Evolutionary conservation across 1,139 yeast genomes (phyloP).

Genomic region (Hansenula sp.): DNA sequence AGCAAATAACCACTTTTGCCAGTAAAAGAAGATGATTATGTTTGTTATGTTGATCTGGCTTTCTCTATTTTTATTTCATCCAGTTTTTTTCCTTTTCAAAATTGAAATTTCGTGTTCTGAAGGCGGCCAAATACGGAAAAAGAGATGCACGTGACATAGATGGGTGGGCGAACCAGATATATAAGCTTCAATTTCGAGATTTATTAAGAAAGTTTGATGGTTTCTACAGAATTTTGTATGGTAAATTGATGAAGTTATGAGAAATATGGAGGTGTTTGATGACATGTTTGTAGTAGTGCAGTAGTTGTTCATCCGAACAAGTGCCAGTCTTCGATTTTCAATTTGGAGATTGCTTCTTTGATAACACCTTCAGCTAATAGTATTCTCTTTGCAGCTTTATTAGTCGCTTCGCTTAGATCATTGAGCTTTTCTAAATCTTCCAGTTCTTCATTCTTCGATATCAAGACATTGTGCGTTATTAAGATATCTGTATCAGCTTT

Average conservation of each 20-base stretch:
- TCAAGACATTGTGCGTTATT: constrained; percentile 56
- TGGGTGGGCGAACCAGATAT: too few species aligned
- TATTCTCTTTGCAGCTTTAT: constrained; percentile 25
- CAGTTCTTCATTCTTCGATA: constrained; percentile 23
- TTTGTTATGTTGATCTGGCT: background rate
- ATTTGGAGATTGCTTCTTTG: constrained; percentile 25
- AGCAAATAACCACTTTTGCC: too few species aligned
- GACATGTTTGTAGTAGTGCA: too few species aligned
- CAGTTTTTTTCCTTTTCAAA: background rate
- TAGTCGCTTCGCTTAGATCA: constrained; percentile 11
- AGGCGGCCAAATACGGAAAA: background rate
- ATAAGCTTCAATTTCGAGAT: background rate
- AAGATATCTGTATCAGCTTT: constrained; percentile 59
- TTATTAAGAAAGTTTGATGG: background rate
- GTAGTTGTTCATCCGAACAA: constrained; percentile 41
- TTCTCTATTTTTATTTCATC: constrained; percentile 1
- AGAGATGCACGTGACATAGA: background rate
- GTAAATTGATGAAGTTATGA: too few species aligned
- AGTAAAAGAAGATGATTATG: too few species aligned
- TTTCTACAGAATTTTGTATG: too few species aligned
- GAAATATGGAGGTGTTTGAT: too few species aligned
- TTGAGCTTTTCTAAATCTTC: constrained; percentile 18
- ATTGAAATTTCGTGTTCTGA: background rate
- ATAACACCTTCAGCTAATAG: constrained; percentile 29
- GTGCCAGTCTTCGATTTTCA: constrained; percentile 39